Base-by-base conservation (phyloP, 1,139 yeast species). In the Protomyces gravidus region DNA sequence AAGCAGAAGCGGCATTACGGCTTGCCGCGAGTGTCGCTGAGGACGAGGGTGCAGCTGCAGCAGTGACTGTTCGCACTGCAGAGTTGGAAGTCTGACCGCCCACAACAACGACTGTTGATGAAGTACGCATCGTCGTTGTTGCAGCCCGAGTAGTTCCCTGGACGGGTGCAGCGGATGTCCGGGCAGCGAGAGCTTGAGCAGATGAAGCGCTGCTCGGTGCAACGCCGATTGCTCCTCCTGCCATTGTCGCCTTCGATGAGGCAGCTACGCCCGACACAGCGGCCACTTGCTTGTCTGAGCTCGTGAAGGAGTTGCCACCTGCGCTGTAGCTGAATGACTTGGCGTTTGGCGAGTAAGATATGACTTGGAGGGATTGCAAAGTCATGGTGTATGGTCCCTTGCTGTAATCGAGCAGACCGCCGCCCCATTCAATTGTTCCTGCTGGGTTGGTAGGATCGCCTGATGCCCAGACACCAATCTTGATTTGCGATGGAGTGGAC, bases 371-470 rank as follows among this genome's bases (percentile, higher is more conserved):
- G 23, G 53, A 39, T 15, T 13, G 23, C 23, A 55, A 19, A 9
- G 53, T 48, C 59, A 55, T 55, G 23, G 49, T 56, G 27, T 46
- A 56, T 28, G 60, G 60, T 5, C 53, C 60, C 15, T n/a, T 23
- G 28, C 56, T 15, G 32, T 56, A 90, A 75, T 89, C 80, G 62
- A 89, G 81, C 4, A 68, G 75, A 69, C 97, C 97, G 70, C 97
- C 97, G 40, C 97, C 95, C 97, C 97, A 90, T 65, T 80, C 85
- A 65, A 84, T 78, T 17, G 97, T 90, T 70, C 97, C 97, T 49
- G 75, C 73, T 39, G 82, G 83, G 69, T 80, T 81, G 52, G 77
- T 67, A 26, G 81, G 73, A 63, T 78, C 80, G 63, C 97, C 97
- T 71, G 87, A 97, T 3, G 97, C 96, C 97, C 97, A 90, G 63